Evolutionary conservation across 176 grass and related monocot genomes (phyloP).

Genomic region (Raddia guianensis): DNA sequence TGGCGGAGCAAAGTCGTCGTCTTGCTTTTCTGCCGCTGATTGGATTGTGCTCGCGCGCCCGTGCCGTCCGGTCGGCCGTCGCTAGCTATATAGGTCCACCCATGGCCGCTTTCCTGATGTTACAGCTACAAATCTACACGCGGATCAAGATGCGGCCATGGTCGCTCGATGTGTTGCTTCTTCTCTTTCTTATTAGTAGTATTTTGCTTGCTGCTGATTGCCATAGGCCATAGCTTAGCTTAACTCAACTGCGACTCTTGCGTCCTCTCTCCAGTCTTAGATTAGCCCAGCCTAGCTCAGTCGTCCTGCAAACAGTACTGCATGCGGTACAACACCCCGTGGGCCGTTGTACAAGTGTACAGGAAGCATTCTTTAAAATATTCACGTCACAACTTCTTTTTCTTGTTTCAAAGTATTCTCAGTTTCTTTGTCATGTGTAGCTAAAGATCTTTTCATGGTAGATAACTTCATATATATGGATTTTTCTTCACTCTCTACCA

Average conservation of each 20-base stretch:
- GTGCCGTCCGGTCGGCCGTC: background rate
- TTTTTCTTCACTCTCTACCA: background rate
- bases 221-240: background rate
- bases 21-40: constrained; percentile 26
- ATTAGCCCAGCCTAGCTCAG: constrained; percentile 4
- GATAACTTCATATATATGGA: background rate
- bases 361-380: background rate
- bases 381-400: constrained; percentile 1
- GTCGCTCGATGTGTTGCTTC: background rate
- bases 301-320: constrained; percentile 27
- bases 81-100: background rate
- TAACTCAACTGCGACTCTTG: background rate
- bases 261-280: background rate
- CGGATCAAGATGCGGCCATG: constrained; percentile 11
- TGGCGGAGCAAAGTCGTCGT: background rate
- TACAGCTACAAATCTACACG: background rate
- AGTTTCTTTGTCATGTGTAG: background rate
- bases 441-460: background rate
- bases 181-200: constrained; percentile 17
- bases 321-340: constrained; percentile 29
- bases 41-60: background rate
- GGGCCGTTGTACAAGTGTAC: background rate
- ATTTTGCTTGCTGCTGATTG: background rate
- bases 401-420: background rate
- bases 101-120: constrained; percentile 13